phyloP scores from a whole-genome alignment of 2,329 filamentous ascomycete genomes.

The Tolypocladium cylindrosporum region DNA sequence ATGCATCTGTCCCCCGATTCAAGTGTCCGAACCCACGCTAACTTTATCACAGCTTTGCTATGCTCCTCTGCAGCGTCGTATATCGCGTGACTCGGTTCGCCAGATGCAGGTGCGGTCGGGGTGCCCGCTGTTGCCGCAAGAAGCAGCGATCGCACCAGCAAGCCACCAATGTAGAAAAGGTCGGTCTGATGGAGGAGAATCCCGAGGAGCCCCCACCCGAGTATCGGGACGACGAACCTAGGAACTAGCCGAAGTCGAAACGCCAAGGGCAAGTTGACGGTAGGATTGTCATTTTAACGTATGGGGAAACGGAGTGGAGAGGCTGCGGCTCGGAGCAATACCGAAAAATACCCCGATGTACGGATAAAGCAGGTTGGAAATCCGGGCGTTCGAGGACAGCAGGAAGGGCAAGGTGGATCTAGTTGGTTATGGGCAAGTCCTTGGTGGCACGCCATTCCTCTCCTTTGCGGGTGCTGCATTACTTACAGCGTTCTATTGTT shows the following conservation, averaged over 20 bases:
- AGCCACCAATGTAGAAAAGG: slow-evolving; percentile 35
- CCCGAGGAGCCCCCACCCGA: slow-evolving; percentile 15
- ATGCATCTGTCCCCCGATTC: slow-evolving; percentile 17
- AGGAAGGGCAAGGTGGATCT: background rate
- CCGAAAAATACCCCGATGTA: background rate
- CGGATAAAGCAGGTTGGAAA: background rate
- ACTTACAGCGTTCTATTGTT: background rate
- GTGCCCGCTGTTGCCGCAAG: slow-evolving; percentile 6
- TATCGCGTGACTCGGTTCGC: slow-evolving; percentile 49
- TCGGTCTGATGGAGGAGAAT: slow-evolving; percentile 33
- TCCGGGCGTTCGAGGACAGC: background rate
- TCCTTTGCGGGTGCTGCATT: background rate
- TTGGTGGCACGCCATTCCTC: background rate
- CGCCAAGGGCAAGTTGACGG: background rate
- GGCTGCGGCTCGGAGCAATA: background rate
- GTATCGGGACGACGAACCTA: slow-evolving; percentile 16
- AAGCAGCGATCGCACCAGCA: background rate
- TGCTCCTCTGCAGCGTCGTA: slow-evolving; percentile 53
- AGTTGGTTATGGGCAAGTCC: background rate
- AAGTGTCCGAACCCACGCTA: background rate
- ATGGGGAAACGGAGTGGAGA: background rate
- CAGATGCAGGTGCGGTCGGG: slow-evolving; percentile 7
- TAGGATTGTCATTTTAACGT: background rate
- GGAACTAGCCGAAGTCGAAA: slow-evolving; percentile 7
- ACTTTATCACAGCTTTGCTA: slow-evolving; percentile 41